These are phyloP conservation scores for Torulaspora microellipsoides DNA, from an alignment of 805 yeast species.

Conservation along the genomic window DNA sequence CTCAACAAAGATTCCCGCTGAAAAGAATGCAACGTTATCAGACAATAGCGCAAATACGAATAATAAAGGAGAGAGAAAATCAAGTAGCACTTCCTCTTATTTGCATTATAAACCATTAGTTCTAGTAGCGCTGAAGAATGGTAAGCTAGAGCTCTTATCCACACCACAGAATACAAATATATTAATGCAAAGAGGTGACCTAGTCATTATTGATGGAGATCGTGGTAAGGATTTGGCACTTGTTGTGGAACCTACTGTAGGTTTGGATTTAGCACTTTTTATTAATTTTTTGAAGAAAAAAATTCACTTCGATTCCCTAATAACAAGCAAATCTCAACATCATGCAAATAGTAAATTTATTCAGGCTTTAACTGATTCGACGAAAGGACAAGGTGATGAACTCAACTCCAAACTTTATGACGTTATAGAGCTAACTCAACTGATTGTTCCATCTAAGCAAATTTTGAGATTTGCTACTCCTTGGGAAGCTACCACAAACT, in stretches of 20 bases:
- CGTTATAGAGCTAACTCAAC: constrained; percentile 41
- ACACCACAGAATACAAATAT: constrained; percentile 63
- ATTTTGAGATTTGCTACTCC: constrained; percentile 72
- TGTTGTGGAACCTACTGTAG: constrained; percentile 62
- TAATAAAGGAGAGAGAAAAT: constrained; percentile 12
- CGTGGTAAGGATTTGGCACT: constrained; percentile 76
- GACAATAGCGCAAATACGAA: constrained; percentile 4
- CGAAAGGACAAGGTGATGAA: constrained; percentile 22
- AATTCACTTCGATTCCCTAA: constrained; percentile 46
- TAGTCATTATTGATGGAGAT: constrained; percentile 79
- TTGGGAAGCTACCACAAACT: constrained; percentile 53
- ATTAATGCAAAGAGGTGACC: constrained; percentile 52
- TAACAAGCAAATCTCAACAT: constrained; percentile 31
- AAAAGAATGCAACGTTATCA: constrained; percentile 10
- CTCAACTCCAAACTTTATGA: constrained; percentile 35
- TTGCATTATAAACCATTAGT: constrained; percentile 37
- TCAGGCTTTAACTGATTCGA: constrained; percentile 25
- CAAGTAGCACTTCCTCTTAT: constrained; percentile 22
- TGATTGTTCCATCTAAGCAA: constrained; percentile 74
- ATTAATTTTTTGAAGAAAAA: constrained; percentile 71
- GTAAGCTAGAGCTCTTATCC: constrained; percentile 65
- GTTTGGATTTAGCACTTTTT: constrained; percentile 60
- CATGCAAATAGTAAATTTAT: constrained; percentile 28
- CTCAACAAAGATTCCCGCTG: constrained; percentile 1
- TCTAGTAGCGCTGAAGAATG: constrained; percentile 55